Evolutionary conservation across 1,139 yeast genomes (phyloP), one percentile per base, ranked within the genome.

Genomic region (Spencermartinsiella ligniputridi): DNA sequence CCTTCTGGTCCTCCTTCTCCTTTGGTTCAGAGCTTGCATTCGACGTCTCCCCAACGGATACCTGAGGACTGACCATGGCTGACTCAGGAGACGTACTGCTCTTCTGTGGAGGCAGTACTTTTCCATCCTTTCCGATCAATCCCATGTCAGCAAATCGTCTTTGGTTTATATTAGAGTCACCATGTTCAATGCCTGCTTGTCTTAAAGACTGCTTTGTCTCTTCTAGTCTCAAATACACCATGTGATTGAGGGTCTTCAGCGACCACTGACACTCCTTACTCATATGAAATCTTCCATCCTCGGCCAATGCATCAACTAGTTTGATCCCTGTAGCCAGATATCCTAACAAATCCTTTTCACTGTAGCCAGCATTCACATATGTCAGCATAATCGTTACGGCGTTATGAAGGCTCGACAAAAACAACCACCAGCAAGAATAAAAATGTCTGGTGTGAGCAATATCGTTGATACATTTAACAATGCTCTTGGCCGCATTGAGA

Each of bases 211-310:
- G 44, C 19, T 70, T 60, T 22, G 76, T 69, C 48, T 75, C 74
- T 44, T 68, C 61, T 42, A 78, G 62, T 44, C 79, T 64, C 45
- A 77, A 63, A 13, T 72, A 63, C 39, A 78, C 62, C 52, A 78
- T 71, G 48, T 76, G 75, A 53, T 77, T 78, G 42, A 79, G 66
- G 68, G 74, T 76, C 50, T 78, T 78, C 33, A 81, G 58, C 1
- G 79, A 81, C 87, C 87, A 81, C 22, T 78, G 59, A 56, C 83
- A 78, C 56, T 81, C 86, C 42, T 71, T 69, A 9, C 76, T 78
- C 87, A 81, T 81, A 39, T 70, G 72, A 56, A 75, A 76, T 43
- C 80, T 60, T 42, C 71, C 75, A 37, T 68, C 68, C 25, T 64
- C 57, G 4, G 70, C 55, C 11, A 73, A 56, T 44, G 63, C 63